These are phyloP conservation scores for Mikania micrantha DNA, from an alignment of 129 eudicot genomes.

Conservation along the genomic window DNA sequence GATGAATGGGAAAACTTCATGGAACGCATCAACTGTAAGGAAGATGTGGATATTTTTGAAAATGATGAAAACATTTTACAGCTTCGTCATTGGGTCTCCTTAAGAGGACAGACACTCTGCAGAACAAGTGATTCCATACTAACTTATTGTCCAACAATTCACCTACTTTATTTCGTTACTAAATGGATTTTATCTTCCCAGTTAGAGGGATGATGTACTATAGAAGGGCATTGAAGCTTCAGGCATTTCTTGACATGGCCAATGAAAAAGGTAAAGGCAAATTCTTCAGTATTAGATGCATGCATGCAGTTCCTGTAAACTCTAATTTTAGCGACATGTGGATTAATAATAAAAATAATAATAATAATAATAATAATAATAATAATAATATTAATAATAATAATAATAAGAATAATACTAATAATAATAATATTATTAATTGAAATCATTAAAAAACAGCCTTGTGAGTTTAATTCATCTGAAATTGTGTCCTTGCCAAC, in stretches of 20 bases:
- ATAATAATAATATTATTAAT: neutral
- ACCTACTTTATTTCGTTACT: conserved; percentile 1
- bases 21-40: conserved; percentile 86
- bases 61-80: conserved; percentile 85
- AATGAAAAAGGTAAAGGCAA: conserved; percentile 54
- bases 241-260: conserved; percentile 99
- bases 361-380: too few relatives aligned
- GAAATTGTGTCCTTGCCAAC: neutral
- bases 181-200: conserved; percentile 36
- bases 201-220: conserved; percentile 99
- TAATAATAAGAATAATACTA: neutral
- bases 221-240: conserved; percentile 96
- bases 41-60: conserved; percentile 59
- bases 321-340: neutral
- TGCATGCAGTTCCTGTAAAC: neutral
- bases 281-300: conserved; percentile 10
- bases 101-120: conserved; percentile 97
- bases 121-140: conserved; percentile 63
- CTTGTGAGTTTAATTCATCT: neutral
- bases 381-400: too few relatives aligned
- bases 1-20: conserved; percentile 98
- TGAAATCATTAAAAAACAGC: neutral
- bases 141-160: neutral
- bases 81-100: conserved; percentile 98
- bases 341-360: too few relatives aligned